Conservation (phyloP, 1,284 basidiomycete species). For the Cutaneotrichosporon spelunceum region DNA sequence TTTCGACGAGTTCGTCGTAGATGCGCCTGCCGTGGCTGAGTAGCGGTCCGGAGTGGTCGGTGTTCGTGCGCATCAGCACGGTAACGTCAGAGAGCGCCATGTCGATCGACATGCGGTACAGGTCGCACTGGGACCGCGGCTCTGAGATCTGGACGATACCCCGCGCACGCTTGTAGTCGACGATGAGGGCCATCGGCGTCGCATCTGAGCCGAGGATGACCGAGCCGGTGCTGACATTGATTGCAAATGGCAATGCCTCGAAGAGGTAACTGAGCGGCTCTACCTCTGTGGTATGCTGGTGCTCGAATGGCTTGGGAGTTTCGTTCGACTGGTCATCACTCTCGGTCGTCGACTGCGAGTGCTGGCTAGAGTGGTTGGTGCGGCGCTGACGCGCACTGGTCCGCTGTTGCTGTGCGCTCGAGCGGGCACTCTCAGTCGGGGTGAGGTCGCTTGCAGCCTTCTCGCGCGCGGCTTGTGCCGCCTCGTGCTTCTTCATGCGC, state of each 20-base stretch:
- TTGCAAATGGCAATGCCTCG: constrained; percentile 74
- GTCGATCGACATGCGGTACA: constrained; percentile 72
- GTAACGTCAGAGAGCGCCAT: constrained; percentile 66
- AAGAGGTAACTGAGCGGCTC: constrained; percentile 52
- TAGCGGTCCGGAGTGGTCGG: constrained; percentile 67
- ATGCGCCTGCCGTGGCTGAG: constrained; percentile 62
- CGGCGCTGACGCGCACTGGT: constrained; percentile 10
- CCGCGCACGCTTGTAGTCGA: constrained; percentile 67
- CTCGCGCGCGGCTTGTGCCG: constrained; percentile 5
- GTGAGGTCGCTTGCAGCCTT: constrained; percentile 2
- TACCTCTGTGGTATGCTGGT: constrained; percentile 2
- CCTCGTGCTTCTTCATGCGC: constrained; percentile 59
- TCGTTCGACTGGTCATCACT: neutral
- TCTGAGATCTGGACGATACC: constrained; percentile 75
- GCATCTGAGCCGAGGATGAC: constrained; percentile 79
- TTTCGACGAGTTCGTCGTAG: constrained; percentile 58
- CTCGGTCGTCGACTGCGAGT: constrained; percentile 2
- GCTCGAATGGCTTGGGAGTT: neutral
- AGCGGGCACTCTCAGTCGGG: constrained; percentile 10
- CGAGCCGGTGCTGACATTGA: constrained; percentile 68
- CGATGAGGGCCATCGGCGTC: constrained; percentile 73
- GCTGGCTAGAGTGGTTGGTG: neutral
- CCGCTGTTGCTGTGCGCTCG: neutral
- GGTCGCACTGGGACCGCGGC: constrained; percentile 70
- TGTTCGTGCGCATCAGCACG: constrained; percentile 70